A percentile compares a stretch with the other conserved stretches of the same genome.
phyloP scores from a whole-genome alignment of 495 filamentous ascomycete genomes.

The Penicillium odoratum region DNA sequence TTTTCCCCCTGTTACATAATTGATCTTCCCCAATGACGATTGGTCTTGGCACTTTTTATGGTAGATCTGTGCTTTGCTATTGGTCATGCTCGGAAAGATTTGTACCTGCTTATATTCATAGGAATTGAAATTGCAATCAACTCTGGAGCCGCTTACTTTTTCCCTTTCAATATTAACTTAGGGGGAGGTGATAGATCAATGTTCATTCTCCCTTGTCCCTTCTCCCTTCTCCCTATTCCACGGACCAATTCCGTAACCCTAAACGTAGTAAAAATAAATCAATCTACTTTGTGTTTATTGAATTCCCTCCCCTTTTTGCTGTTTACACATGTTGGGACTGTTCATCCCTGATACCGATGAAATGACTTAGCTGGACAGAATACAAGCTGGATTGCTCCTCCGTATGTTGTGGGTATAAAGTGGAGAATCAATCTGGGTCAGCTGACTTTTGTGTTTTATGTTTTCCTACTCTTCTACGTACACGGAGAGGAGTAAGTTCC shows the following conservation, averaged over 20 bases:
- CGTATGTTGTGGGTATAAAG: not conserved
- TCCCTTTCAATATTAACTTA: not conserved
- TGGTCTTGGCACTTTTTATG: constrained; percentile 14
- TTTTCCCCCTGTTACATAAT: constrained; percentile 28
- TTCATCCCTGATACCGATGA: not conserved
- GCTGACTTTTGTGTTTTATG: constrained; percentile 5
- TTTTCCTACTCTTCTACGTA: not conserved
- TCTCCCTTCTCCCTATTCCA: constrained; percentile 1
- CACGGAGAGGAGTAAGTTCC: too few relatives aligned
- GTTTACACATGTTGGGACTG: not conserved
- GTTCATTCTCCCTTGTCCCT: constrained; percentile 4
- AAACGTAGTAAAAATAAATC: too few relatives aligned
- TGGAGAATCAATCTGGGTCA: not conserved
- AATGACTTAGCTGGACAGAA: not conserved
- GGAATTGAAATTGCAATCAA: constrained; percentile 7
- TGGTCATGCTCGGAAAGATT: constrained; percentile 11
- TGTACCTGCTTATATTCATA: constrained; percentile 1
- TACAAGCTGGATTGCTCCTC: not conserved
- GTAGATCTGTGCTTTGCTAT: constrained; percentile 11
- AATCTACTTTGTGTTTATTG: too few relatives aligned
- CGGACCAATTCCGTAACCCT: constrained; percentile 12
- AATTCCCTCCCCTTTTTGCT: not conserved
- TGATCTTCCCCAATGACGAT: constrained; percentile 20
- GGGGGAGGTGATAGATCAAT: constrained; percentile 19
- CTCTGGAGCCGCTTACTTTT: constrained; percentile 1